Evolutionary conservation across 1,139 yeast genomes (phyloP).

Genomic region (Blastobotrys persicus): DNA sequence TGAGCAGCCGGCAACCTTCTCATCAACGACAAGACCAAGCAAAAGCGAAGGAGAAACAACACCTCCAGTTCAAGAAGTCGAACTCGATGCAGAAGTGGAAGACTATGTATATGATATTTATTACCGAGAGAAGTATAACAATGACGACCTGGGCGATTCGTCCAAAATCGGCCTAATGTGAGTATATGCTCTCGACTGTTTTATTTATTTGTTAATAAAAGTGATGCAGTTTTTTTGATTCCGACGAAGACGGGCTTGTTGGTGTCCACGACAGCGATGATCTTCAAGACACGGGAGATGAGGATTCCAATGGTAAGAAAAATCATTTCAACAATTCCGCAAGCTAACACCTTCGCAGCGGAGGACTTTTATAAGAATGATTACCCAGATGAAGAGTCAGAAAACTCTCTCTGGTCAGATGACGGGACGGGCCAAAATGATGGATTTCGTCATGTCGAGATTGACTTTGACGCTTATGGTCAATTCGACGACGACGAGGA

Average conservation of each 20-base stretch:
- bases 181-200: slow-evolving; percentile 23
- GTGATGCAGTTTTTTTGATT: slow-evolving; percentile 42
- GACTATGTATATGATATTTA: slow-evolving; percentile 93
- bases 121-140: slow-evolving; percentile 47
- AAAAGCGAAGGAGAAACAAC: slow-evolving; percentile 10
- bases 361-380: slow-evolving; percentile 91
- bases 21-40: slow-evolving; percentile 12
- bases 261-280: slow-evolving; percentile 44
- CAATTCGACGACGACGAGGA: slow-evolving; percentile 21
- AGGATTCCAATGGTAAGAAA: slow-evolving; percentile 62
- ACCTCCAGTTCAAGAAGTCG: slow-evolving; percentile 18
- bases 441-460: slow-evolving; percentile 3
- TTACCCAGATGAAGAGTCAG: slow-evolving; percentile 83
- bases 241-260: slow-evolving; percentile 55
- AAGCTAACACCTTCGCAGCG: slow-evolving; percentile 36
- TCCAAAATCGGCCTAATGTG: slow-evolving; percentile 39
- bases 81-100: slow-evolving; percentile 41
- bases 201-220: slow-evolving; percentile 4
- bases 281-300: slow-evolving; percentile 54
- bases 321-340: background rate
- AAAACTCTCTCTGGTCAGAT: slow-evolving; percentile 18
- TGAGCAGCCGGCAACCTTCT: slow-evolving; percentile 9
- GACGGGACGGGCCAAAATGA: slow-evolving; percentile 8
- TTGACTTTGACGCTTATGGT: slow-evolving; percentile 3
- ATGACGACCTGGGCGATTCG: slow-evolving; percentile 8